phyloP scores from a whole-genome alignment of 352 stramenopile species.

The Lagenidium giganteum region DNA sequence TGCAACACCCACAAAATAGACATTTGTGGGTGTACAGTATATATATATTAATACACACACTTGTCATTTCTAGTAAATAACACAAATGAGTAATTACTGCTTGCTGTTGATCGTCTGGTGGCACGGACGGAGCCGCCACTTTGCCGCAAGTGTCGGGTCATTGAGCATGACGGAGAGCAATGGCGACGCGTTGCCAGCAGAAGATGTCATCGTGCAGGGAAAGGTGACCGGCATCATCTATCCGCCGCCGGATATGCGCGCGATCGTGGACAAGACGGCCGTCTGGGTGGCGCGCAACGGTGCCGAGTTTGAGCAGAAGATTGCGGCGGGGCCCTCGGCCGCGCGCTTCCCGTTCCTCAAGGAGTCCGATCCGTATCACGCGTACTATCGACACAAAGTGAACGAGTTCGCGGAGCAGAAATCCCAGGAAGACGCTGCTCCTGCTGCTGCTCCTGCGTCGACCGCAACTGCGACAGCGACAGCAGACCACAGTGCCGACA shows the following conservation, averaged over 20 bases:
- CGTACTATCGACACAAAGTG: conserved; percentile 98
- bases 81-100: too few relatives aligned
- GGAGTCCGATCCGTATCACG: conserved; percentile 93
- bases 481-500: conserved; percentile 4
- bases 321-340: conserved; percentile 94
- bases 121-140: too few relatives aligned
- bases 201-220: conserved; percentile 47
- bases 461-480: conserved; percentile 7
- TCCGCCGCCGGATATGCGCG: conserved; percentile 96
- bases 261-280: conserved; percentile 98
- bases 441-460: conserved; percentile 5
- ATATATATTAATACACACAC: too few relatives aligned
- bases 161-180: conserved; percentile 17
- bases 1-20: too few relatives aligned
- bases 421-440: conserved; percentile 6
- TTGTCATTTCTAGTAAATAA: too few relatives aligned
- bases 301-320: conserved; percentile 96
- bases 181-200: not conserved
- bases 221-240: conserved; percentile 92
- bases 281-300: conserved; percentile 98
- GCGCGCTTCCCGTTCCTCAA: conserved; percentile 98
- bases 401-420: conserved; percentile 67
- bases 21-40: too few relatives aligned
- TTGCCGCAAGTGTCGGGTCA: too few relatives aligned
- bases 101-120: too few relatives aligned